Evolutionary conservation across 2,329 filamentous ascomycete species (phyloP).

Genomic region (Sphaerulina musiva): DNA sequence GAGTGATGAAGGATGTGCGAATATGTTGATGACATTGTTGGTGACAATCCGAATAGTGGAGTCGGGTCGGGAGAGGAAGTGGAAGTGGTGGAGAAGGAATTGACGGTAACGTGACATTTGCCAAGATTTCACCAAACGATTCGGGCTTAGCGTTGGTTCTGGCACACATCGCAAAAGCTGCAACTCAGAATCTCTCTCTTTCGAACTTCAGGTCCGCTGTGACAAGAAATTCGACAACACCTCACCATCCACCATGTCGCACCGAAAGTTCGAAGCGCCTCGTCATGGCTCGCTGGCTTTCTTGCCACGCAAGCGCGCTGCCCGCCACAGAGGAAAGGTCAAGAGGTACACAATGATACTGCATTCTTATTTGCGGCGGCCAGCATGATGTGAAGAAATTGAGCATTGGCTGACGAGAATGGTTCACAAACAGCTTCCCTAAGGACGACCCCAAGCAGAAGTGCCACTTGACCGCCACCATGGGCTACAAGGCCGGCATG

Average conservation of each 20-base stretch:
- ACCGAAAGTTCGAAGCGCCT: constrained; percentile 75
- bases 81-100: no score
- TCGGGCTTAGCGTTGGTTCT: not conserved
- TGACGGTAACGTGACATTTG: no score
- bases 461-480: constrained; percentile 93
- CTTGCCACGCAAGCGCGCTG: constrained; percentile 69
- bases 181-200: not conserved
- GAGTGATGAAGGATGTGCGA: no score
- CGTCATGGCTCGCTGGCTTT: constrained; percentile 72
- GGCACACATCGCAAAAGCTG: not conserved
- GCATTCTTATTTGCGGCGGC: no score
- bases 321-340: constrained; percentile 93
- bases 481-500: constrained; percentile 99
- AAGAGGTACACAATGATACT: constrained; percentile 62
- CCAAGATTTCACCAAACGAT: no score
- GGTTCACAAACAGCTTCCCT: constrained; percentile 66
- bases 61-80: no score
- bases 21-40: no score
- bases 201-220: constrained; percentile 5
- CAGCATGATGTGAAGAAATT: not conserved
- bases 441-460: constrained; percentile 99
- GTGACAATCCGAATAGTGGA: no score
- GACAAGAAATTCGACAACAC: constrained; percentile 11
- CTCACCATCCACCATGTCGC: constrained; percentile 40
- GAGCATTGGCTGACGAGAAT: not conserved